Evolutionary conservation across 2,329 filamentous ascomycete species (phyloP), one percentile per base, ranked within the genome.

Genomic region (Tricladium varicosporioides): DNA sequence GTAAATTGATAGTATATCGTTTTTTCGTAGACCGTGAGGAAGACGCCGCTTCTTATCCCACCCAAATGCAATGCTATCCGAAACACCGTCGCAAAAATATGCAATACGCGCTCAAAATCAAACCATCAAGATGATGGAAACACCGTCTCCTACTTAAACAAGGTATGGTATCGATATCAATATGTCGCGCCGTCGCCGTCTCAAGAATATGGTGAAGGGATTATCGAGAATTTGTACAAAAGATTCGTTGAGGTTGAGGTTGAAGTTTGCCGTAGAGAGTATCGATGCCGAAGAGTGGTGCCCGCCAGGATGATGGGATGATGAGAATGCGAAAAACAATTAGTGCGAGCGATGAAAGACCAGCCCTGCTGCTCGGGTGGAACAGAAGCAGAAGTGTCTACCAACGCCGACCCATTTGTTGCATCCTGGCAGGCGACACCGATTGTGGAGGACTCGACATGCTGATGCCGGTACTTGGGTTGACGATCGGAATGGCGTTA

Each of bases 401-500:
- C 67, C 69, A 71, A 51, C 67, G 64, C 51, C 69, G 69, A 59
- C 62, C 60, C 15, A 67, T 52, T 51, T 67, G 60, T 70, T 82
- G 81, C 78, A 86, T 80, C 71, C 83, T 78, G 70, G 78, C 78
- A 60, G 84, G 84, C 46, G 83, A 86, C 46, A 86, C 81, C 59
- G 84, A 86, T 44, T 87, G 87, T 22, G 93, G 91, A 65, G 93
- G 93, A 78, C 91, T 96, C 56, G 91, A 87, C 79, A 97, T 88
- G 70, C 85, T 84, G 73, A 92, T 86, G 70, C 94, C 92, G 56
- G 93, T 97, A 66, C 84, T 89, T 54, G 94, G 94, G 80, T 99
- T 96, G 75, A 97, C 91, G 73, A 99, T 99, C 58, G 93, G 93
- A 65, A 97, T 97, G 70, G 94, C 91, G 74, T 97, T 97, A 75